Conservation (phyloP, 2,329 filamentous ascomycete genomes). For the Trichoderma guizhouense region DNA sequence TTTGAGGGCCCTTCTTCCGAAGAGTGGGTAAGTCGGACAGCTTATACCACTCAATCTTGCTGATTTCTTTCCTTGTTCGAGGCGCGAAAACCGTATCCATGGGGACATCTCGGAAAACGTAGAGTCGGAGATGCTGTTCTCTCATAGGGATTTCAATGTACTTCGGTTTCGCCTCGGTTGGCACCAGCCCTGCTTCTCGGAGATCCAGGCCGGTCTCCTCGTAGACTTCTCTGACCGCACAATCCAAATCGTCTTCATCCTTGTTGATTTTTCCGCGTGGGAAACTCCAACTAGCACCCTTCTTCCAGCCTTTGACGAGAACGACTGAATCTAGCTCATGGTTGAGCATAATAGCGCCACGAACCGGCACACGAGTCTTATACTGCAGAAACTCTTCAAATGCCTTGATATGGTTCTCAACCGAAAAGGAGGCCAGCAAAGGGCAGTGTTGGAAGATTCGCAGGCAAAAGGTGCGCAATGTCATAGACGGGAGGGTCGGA, state of each 20-base stretch:
- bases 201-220: slow-evolving; percentile 95
- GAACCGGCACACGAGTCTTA: slow-evolving; percentile 90
- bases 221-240: slow-evolving; percentile 89
- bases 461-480: slow-evolving; percentile 79
- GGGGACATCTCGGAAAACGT: slow-evolving; percentile 84
- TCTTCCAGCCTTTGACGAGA: slow-evolving; percentile 97
- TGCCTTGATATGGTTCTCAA: slow-evolving; percentile 73
- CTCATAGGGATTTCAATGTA: slow-evolving; percentile 86
- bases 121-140: slow-evolving; percentile 89
- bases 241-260: slow-evolving; percentile 89
- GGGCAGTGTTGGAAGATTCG: slow-evolving; percentile 94
- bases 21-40: slow-evolving; percentile 83
- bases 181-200: slow-evolving; percentile 69
- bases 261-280: slow-evolving; percentile 98
- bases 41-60: slow-evolving; percentile 93
- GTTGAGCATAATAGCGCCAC: slow-evolving; percentile 91
- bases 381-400: slow-evolving; percentile 92
- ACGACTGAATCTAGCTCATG: slow-evolving; percentile 90
- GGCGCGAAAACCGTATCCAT: slow-evolving; percentile 86
- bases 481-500: slow-evolving; percentile 78
- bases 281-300: slow-evolving; percentile 93
- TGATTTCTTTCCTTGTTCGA: slow-evolving; percentile 92
- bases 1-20: slow-evolving; percentile 62
- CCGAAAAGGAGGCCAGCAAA: slow-evolving; percentile 75
- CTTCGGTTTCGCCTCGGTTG: slow-evolving; percentile 68